Base-by-base conservation (phyloP, 2,329 filamentous ascomycete genomes). In the Coccinonectria pachysandricola region DNA sequence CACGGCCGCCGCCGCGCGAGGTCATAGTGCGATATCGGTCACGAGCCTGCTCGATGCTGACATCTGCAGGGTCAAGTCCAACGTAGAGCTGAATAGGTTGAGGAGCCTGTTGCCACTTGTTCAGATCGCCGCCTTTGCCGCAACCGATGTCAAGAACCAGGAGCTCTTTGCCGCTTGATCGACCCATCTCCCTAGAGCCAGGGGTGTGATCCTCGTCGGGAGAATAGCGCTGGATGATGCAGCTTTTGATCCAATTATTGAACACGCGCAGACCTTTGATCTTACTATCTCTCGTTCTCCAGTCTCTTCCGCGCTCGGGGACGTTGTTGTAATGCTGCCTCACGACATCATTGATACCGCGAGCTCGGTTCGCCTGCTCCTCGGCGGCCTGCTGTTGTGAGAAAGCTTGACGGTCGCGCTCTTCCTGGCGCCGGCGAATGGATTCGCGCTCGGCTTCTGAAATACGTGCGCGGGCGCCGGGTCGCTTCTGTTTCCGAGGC, bases 201-300 rank as follows among this genome's bases (percentile, higher is more conserved):
- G 77, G 71, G 1, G 70, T 62, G 40, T 78, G 77, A 34, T 83
- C 76, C 52, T 88, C 81, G 38, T 79, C 76, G 0, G 82, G 81
- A 4, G 84, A 85, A 59, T 95, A 96, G 52, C 94, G 95, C 52
- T 96, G 87, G 42, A 98, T 96, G 42, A 96, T 74, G 25, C 83
- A 88, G 50, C 85, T 94, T 65, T 98, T 98, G 59, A 98, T 73
- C 91, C 91, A 98, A 56, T 98, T 98, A 62, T 98, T 98, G 65
- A 94, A 91, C 41, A 81, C 84, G 27, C 91, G 75, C 27, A 98
- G 63, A 1, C 91, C 91, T 59, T 92, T 94, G 63, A 98, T 98
- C 46, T 83, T 80, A 54, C 83, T 93, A 47, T 93, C 86, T 6
- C 85, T 93, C 52, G 81, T 85, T 25, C 91, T 75, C 88, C 91